Percentiles rank a stretch among this genome's conserved stretches.
These are phyloP conservation scores for Aspergillus hortae DNA, from an alignment of 2,329 filamentous ascomycete species.

Conservation along the genomic window DNA sequence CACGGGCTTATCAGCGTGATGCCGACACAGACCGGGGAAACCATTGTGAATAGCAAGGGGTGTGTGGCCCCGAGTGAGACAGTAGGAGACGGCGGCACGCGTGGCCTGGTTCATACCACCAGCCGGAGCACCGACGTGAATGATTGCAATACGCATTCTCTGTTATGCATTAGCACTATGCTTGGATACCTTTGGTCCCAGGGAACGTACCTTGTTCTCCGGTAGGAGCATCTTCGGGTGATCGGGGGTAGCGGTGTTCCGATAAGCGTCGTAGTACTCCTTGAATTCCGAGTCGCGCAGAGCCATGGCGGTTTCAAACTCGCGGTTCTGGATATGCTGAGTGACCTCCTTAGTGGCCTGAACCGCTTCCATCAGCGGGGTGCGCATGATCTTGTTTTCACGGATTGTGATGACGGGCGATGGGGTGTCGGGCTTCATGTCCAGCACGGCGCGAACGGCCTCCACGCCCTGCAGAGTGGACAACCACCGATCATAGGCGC, in stretches of 20 bases:
- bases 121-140: constrained; percentile 93
- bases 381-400: constrained; percentile 95
- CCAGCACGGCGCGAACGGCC: constrained; percentile 85
- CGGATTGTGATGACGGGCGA: constrained; percentile 95
- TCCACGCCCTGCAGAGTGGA: constrained; percentile 91
- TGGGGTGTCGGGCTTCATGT: constrained; percentile 81
- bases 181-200: background rate
- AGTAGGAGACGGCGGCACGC: constrained; percentile 89
- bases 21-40: constrained; percentile 87
- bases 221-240: constrained; percentile 66
- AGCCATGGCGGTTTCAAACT: constrained; percentile 83
- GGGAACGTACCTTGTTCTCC: constrained; percentile 59
- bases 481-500: constrained; percentile 91
- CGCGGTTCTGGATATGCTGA: constrained; percentile 73
- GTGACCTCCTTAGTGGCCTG: constrained; percentile 80
- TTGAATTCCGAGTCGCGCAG: constrained; percentile 90
- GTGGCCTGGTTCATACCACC: constrained; percentile 98
- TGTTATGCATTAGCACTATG: constrained; percentile 39
- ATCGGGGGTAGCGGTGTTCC: constrained; percentile 66
- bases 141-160: constrained; percentile 90
- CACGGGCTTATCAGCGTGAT: constrained; percentile 77
- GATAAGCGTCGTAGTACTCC: constrained; percentile 85
- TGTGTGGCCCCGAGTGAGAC: constrained; percentile 84
- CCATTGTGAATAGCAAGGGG: constrained; percentile 93
- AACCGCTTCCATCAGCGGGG: constrained; percentile 85